Percentiles rank a stretch among this genome's conserved stretches.
phyloP scores from a whole-genome alignment of 1,139 yeast genomes.

The Scheffersomyces insectosa region DNA sequence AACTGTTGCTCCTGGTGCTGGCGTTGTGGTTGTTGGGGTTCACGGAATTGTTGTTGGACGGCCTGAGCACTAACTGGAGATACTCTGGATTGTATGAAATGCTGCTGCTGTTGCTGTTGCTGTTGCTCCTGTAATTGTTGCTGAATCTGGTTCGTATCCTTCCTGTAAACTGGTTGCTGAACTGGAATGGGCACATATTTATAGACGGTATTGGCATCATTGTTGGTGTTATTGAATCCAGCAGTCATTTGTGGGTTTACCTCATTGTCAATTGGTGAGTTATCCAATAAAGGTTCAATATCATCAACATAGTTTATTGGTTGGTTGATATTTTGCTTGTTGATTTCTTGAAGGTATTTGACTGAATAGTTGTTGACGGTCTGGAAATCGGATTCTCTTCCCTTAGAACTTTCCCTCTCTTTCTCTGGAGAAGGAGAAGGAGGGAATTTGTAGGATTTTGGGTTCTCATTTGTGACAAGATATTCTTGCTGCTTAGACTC shows the following conservation, averaged over 20 bases:
- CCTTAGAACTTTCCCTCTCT: conserved; percentile 3
- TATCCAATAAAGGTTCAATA: conserved; percentile 37
- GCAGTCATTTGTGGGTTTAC: conserved; percentile 3
- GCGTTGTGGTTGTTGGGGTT: conserved; percentile 8
- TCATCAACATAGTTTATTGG: conserved; percentile 37
- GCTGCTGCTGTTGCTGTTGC: conserved; percentile 6
- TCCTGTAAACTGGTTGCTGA: conserved; percentile 32
- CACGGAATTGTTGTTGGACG: conserved; percentile 4
- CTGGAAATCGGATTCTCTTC: conserved; percentile 9
- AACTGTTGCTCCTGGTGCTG: conserved; percentile 1
- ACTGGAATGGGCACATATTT: conserved; percentile 46
- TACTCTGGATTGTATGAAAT: no score
- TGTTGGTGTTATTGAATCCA: conserved; percentile 7
- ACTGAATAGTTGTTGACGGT: conserved; percentile 39
- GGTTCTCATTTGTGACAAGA: conserved; percentile 39
- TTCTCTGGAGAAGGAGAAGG: conserved; percentile 32
- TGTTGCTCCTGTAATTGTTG: conserved; percentile 5
- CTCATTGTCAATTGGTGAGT: conserved; percentile 2
- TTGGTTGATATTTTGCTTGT: conserved; percentile 12
- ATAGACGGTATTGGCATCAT: conserved; percentile 9
- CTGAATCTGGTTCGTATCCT: conserved; percentile 5
- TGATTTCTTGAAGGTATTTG: conserved; percentile 44
- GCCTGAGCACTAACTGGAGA: no score
- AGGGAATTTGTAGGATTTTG: conserved; percentile 52
- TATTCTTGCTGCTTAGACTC: conserved; percentile 28